Evolutionary conservation across 2,329 filamentous ascomycete species (phyloP), one percentile per base, ranked within the genome.

Genomic region (Pseudocercospora fijiensis): DNA sequence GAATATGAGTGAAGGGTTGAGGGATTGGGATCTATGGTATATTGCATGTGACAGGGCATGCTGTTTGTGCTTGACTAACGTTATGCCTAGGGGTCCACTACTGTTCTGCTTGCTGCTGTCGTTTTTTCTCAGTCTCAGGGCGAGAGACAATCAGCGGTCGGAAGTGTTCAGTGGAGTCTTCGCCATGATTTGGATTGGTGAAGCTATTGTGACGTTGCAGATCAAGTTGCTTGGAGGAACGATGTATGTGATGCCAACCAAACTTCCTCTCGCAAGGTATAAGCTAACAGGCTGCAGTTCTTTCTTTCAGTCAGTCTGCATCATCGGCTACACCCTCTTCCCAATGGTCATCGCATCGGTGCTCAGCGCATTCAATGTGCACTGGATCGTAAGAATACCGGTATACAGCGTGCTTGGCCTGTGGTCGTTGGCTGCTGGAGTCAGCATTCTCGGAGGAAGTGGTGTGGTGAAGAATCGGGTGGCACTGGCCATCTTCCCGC

Each of bases 321-420:
- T 99, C 72, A 99, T 99, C 76, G 95, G 95, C 52, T 99, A 99
- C 79, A 99, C 95, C 0, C 86, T 99, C 61, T 99, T 99, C 80
- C 95, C 95, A 1, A 86, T 99, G 59, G 95, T 98, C 71, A 90
- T 99, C 70, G 96, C 96, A 7, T 88, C 94, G 1, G 81, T 97
- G 58, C 86, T 99, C 68, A 96, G 92, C 61, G 94, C 94, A 0
- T 75, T 99, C 30, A 84, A 86, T 57, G 84, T 98, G 7, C 89
- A 88, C 47, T 89, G 87, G 71, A 90, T 98, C 68, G 86, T 90
- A 5, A 85, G 95, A 62, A 91, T 98, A 75, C 95, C 95, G 1
- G 87, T 99, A 59, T 98, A 99, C 77, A 82, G 95, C 57, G 84
- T 96, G 30, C 85, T 99, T 26, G 88, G 97, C 41, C 87, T 86